Conservation (phyloP, 176 grass and related monocot species). For the Carex cristatella region DNA sequence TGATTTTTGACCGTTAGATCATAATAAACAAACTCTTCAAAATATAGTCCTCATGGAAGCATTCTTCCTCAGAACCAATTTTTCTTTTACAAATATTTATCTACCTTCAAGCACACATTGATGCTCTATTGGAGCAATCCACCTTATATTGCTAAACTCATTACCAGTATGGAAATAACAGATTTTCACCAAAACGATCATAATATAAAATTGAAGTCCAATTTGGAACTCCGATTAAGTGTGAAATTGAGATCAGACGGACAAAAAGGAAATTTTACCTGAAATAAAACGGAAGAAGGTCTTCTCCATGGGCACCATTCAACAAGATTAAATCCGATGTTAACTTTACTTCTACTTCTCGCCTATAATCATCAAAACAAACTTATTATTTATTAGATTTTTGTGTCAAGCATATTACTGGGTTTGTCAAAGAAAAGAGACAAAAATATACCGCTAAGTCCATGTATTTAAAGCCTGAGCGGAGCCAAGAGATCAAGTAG, state of each 20-base stretch:
- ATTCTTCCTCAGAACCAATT: background rate
- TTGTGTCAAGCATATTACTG: background rate
- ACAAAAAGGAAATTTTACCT: background rate
- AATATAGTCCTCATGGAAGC: background rate
- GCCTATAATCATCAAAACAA: background rate
- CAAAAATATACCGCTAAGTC: slow-evolving; percentile 7
- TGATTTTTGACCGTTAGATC: background rate
- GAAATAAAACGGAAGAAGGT: slow-evolving; percentile 11
- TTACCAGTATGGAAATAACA: background rate
- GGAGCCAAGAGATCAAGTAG: background rate
- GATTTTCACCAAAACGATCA: background rate
- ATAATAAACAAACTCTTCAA: background rate
- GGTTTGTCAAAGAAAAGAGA: background rate
- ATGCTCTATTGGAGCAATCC: background rate
- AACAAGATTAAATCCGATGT: slow-evolving; percentile 19
- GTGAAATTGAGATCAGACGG: background rate
- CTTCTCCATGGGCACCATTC: slow-evolving; percentile 11
- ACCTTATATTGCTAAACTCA: background rate
- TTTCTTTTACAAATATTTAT: background rate
- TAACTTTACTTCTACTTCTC: slow-evolving; percentile 7
- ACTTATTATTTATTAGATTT: background rate
- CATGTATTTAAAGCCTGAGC: slow-evolving; percentile 5
- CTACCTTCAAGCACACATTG: background rate
- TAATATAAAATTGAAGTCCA: background rate
- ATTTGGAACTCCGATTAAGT: background rate